A percentile compares a stretch with the other conserved stretches of the same genome.
These are phyloP conservation scores for Vanrija sp. DNA, from an alignment of 1,284 basidiomycete species.

Conservation along the genomic window DNA sequence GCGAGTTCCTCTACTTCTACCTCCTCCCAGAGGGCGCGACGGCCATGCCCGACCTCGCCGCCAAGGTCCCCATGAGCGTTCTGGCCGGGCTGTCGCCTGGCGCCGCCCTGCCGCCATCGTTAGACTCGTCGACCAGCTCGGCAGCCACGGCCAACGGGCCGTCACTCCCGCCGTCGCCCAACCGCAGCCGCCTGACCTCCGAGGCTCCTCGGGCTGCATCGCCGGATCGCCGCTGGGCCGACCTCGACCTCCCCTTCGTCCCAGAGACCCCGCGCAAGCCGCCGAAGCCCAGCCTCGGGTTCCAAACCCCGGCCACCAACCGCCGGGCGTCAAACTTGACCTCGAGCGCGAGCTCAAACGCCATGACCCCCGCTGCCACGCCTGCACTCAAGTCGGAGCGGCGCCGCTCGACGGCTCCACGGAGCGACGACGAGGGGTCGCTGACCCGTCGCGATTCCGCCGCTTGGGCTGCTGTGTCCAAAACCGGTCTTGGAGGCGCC, in stretches of 20 bases:
- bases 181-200: background rate
- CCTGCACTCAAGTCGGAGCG: slow-evolving; percentile 20
- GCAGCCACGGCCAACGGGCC: background rate
- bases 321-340: slow-evolving; percentile 19
- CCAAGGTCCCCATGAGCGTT: background rate
- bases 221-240: slow-evolving; percentile 10
- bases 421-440: slow-evolving; percentile 9
- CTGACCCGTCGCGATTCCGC: slow-evolving; percentile 11
- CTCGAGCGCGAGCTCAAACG: background rate
- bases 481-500: background rate
- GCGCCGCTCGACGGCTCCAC: slow-evolving; percentile 21
- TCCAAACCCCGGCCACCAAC: slow-evolving; percentile 34
- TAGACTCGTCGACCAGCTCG: background rate
- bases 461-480: background rate
- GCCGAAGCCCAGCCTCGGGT: slow-evolving; percentile 37
- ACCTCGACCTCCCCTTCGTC: slow-evolving; percentile 37
- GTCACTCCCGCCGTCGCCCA: background rate
- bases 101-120: too few relatives aligned
- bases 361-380: too few relatives aligned
- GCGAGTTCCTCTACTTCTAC: slow-evolving; percentile 89
- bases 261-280: slow-evolving; percentile 42
- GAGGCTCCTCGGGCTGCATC: background rate
- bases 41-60: slow-evolving; percentile 4
- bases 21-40: slow-evolving; percentile 64
- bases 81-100: too few relatives aligned